Conservation (phyloP, 202 grass and related monocot genomes). For the Carex sylvatica region DNA sequence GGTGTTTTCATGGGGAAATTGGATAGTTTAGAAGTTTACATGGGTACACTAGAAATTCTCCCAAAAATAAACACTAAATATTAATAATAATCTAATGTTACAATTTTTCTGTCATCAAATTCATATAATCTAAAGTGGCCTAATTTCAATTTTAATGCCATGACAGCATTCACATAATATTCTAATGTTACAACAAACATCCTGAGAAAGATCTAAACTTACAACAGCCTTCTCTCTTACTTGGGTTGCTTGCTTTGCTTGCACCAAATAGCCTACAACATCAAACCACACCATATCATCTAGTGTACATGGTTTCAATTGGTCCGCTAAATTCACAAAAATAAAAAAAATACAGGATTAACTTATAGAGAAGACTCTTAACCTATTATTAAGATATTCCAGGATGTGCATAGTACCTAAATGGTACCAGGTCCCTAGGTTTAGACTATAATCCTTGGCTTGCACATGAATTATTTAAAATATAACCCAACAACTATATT, state of each 20-base stretch:
- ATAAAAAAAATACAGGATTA: not conserved
- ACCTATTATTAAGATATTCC: not conserved
- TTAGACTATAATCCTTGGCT: not conserved
- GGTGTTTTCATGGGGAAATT: too few relatives aligned
- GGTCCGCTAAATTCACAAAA: not conserved
- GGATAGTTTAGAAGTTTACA: too few relatives aligned
- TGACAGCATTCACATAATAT: constrained; percentile 3
- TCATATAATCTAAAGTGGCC: not conserved
- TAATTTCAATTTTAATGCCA: not conserved
- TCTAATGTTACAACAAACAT: constrained; percentile 5
- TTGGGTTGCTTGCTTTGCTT: not conserved
- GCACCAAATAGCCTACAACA: constrained; percentile 2
- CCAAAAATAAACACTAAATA: not conserved
- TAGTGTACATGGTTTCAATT: not conserved
- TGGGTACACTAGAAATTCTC: too few relatives aligned
- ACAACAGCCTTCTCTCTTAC: not conserved
- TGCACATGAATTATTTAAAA: not conserved
- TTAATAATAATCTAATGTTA: constrained; percentile 2
- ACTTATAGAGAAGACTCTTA: not conserved
- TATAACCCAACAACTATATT: not conserved
- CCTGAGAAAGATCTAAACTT: not conserved
- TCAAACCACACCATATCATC: constrained; percentile 1
- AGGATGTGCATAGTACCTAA: not conserved
- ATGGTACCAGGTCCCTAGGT: not conserved
- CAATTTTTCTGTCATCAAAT: not conserved